Evolutionary conservation across 768 basidiomycete genomes (phyloP), one percentile per base, ranked within the genome.

Genomic region (Agrocybe chaxingu): DNA sequence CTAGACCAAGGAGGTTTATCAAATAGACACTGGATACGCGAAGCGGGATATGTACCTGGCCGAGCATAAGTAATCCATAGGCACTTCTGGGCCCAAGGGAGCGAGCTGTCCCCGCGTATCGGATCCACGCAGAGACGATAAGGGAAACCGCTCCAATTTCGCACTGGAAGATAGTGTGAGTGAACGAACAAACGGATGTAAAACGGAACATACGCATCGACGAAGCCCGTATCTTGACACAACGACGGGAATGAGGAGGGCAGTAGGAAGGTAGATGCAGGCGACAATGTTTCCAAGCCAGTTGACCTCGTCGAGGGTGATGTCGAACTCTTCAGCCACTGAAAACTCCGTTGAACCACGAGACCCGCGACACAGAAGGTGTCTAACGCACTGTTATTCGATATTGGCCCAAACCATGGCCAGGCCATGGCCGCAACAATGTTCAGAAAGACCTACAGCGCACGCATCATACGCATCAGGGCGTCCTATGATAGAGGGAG

Each of bases 391-490:
- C 89, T 73, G 57, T 83, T 64, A 37, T 81, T 82, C 0, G 90
- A 72, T 47, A 94, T 92, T 3, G 91, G 87, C 3, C 90, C 89
- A 59, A 92, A 93, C 89, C 89, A 93, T 3, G 86, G 77, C 79
- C 82, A 83, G 6, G 77, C 68, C 84, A 88, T 81, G 5, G 79
- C 88, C 2, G 76, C 70, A 8, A 82, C 75, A 36, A 85, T 62
- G 47, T 82, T 86, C 31, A 92, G 67, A 30, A 85, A 30, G 8
- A 85, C 71, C 88, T 89, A 38, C 7, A 13, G 30, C 19, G 24
- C 24, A 24, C 24, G 24, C 7, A 36, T 24, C 32, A 47, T 16
- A 24, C 19, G 10, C 18, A 12, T 44, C 11, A 34, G 13, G 29
- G 42, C 2, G 19, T 16, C 40, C 30, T 10, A 16, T 36, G n/a